phyloP scores from a whole-genome alignment of 768 basidiomycete species.

The Atractiella rhizophila region DNA sequence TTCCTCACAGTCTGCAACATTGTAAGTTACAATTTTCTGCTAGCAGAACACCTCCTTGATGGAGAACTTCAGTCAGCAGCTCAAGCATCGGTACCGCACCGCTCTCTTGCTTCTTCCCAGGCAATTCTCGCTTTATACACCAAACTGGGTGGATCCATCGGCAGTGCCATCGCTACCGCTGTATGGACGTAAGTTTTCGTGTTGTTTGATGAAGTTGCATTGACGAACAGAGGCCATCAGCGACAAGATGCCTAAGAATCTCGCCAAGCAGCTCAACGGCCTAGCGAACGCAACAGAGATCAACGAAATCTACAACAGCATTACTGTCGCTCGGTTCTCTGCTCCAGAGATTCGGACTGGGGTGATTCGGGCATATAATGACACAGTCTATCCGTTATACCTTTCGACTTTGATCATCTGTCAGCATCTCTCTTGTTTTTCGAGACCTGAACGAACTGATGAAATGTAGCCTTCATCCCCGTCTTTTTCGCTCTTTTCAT shows the following conservation, averaged over 20 bases:
- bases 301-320: conserved; percentile 15
- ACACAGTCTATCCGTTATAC: no score
- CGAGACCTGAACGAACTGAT: no score
- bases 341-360: no score
- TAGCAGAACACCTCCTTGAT: not conserved
- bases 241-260: conserved; percentile 26
- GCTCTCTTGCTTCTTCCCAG: conserved; percentile 21
- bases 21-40: not conserved
- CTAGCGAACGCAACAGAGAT: conserved; percentile 21
- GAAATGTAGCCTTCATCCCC: no score
- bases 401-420: no score
- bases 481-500: no score
- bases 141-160: conserved; percentile 19
- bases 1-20: conserved; percentile 31
- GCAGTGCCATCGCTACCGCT: conserved; percentile 19
- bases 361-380: no score
- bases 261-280: conserved; percentile 33
- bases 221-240: no score
- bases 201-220: no score
- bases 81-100: conserved; percentile 23
- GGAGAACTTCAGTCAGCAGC: conserved; percentile 20
- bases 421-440: no score
- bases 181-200: conserved; percentile 20
- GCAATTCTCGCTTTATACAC: conserved; percentile 21
- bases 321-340: no score